These are phyloP conservation scores for Yamadazyma buinensis DNA, from an alignment of 1,139 yeast species.

Conservation along the genomic window DNA sequence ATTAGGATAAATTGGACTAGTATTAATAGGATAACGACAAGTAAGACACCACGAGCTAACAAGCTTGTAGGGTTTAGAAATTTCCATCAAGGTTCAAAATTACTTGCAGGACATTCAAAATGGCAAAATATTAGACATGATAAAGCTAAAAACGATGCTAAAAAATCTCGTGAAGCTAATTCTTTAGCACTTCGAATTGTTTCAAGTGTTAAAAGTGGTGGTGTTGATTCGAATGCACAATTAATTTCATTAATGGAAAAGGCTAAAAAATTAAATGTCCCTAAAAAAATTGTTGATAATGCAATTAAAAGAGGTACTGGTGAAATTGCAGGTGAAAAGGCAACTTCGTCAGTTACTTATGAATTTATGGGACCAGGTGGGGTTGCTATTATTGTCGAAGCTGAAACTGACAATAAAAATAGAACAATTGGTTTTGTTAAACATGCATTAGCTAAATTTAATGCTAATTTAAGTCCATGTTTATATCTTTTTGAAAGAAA, in stretches of 20 bases:
- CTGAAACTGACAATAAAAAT: conserved; percentile 83
- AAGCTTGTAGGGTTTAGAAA: no score
- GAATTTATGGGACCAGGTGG: conserved; percentile 96
- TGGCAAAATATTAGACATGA: conserved; percentile 96
- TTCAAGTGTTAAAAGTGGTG: conserved; percentile 60
- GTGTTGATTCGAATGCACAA: conserved; percentile 63
- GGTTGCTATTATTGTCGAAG: conserved; percentile 78
- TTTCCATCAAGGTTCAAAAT: conserved; percentile 4
- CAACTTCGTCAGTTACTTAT: conserved; percentile 49
- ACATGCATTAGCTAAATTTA: conserved; percentile 67
- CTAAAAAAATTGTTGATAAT: conserved; percentile 79
- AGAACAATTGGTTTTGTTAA: conserved; percentile 76
- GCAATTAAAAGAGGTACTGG: conserved; percentile 87
- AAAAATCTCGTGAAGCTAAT: conserved; percentile 65
- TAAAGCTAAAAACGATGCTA: conserved; percentile 89
- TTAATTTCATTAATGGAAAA: conserved; percentile 71
- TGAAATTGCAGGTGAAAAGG: conserved; percentile 30
- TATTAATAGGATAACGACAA: background rate
- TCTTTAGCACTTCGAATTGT: conserved; percentile 71
- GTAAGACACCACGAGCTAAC: no score
- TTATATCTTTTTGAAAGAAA: conserved; percentile 69
- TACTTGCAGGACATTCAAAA: conserved; percentile 75
- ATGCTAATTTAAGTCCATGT: conserved; percentile 75
- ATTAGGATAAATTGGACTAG: no score
- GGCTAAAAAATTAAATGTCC: conserved; percentile 74